Evolutionary conservation across 140 eudicot species (phyloP).

Genomic region (Stevia rebaudiana): DNA sequence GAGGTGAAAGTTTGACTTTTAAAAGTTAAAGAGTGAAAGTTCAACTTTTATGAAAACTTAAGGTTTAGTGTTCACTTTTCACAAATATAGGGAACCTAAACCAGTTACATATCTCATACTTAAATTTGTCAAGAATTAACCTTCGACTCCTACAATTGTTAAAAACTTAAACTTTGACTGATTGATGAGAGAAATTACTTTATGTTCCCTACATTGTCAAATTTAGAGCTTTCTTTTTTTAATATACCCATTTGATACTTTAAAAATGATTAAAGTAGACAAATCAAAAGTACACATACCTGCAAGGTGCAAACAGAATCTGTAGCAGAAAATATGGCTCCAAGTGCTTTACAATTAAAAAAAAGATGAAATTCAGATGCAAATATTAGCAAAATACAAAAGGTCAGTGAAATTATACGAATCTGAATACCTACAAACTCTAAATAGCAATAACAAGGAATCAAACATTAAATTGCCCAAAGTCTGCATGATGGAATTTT

Average conservation of each 20-base stretch:
- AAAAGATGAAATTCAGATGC: background rate
- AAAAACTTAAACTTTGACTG: background rate
- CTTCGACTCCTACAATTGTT: background rate
- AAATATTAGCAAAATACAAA: background rate
- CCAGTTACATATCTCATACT: background rate
- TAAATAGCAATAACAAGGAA: background rate
- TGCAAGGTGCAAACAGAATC: conserved; percentile 91
- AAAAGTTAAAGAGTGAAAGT: background rate
- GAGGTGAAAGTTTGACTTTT: background rate
- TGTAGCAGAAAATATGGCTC: conserved; percentile 91
- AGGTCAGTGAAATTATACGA: background rate
- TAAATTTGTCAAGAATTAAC: background rate
- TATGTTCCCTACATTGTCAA: background rate
- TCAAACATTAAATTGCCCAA: background rate
- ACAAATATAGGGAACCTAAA: background rate
- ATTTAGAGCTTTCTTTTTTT: no score
- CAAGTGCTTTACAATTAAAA: conserved; percentile 49
- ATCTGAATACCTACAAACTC: background rate
- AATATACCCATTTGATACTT: background rate
- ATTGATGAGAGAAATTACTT: background rate
- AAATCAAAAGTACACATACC: conserved; percentile 36
- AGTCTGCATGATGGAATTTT: background rate
- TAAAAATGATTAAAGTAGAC: no score
- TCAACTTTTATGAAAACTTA: background rate
- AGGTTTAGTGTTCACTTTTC: background rate